These are phyloP conservation scores for Rhinocladiella similis DNA, from an alignment of 2,329 filamentous ascomycete species.

Conservation along the genomic window DNA sequence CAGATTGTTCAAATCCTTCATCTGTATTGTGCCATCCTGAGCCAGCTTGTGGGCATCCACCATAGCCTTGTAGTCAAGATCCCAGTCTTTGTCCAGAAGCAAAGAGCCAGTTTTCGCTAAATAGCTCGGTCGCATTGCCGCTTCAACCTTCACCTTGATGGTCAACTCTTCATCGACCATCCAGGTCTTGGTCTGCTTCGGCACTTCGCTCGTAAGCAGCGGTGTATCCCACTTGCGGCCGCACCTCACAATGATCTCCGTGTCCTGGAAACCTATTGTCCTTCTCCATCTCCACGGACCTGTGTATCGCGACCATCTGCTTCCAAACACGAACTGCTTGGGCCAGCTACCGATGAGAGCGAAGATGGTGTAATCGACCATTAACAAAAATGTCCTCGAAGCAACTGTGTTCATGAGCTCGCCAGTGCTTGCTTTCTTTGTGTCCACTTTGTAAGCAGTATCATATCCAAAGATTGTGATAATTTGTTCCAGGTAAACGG, in stretches of 20 bases:
- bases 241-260: slow-evolving; percentile 78
- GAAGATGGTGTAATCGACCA: slow-evolving; percentile 71
- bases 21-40: slow-evolving; percentile 50
- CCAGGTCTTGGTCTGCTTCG: slow-evolving; percentile 37
- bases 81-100: slow-evolving; percentile 81
- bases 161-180: slow-evolving; percentile 54
- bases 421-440: slow-evolving; percentile 55
- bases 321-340: slow-evolving; percentile 67
- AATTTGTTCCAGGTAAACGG: slow-evolving; percentile 71
- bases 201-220: slow-evolving; percentile 43
- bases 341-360: slow-evolving; percentile 74
- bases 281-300: slow-evolving; percentile 73
- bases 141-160: slow-evolving; percentile 58
- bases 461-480: slow-evolving; percentile 64
- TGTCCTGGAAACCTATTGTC: slow-evolving; percentile 67
- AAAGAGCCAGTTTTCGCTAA: slow-evolving; percentile 84
- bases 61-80: slow-evolving; percentile 84
- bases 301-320: slow-evolving; percentile 50
- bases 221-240: slow-evolving; percentile 70
- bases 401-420: slow-evolving; percentile 59
- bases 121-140: slow-evolving; percentile 67
- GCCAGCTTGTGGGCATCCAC: slow-evolving; percentile 69
- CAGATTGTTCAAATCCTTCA: slow-evolving; percentile 70
- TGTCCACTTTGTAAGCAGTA: slow-evolving; percentile 67
- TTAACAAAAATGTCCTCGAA: slow-evolving; percentile 64